A percentile compares a stretch with the other conserved stretches of the same genome.
phyloP scores from a whole-genome alignment of 768 basidiomycete species.

The Lactarius quietus region DNA sequence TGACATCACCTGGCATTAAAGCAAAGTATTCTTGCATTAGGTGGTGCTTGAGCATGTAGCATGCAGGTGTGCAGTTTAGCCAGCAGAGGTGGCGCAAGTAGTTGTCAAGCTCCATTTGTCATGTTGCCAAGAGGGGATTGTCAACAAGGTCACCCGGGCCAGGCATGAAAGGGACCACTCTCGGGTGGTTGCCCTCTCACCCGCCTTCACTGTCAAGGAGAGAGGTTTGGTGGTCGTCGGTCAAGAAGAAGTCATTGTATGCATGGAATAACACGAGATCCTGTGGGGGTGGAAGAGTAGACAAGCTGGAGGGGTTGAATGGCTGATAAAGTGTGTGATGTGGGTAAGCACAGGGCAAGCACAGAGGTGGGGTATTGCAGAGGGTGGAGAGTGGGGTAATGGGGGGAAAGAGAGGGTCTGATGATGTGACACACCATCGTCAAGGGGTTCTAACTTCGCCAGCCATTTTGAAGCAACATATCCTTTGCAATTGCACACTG shows the following conservation, averaged over 20 bases:
- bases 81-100: too few species aligned
- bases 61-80: constrained; percentile 60
- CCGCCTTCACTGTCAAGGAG: constrained; percentile 91
- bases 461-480: constrained; percentile 23
- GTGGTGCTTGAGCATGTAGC: constrained; percentile 75
- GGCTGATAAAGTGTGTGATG: constrained; percentile 89
- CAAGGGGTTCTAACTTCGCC: constrained; percentile 19
- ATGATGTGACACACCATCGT: too few species aligned
- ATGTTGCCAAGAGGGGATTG: too few species aligned
- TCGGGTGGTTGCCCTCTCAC: constrained; percentile 54
- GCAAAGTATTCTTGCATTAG: constrained; percentile 82
- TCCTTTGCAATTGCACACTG: constrained; percentile 32
- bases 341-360: too few species aligned
- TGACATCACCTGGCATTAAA: constrained; percentile 84
- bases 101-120: too few species aligned
- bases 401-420: too few species aligned
- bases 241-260: constrained; percentile 99
- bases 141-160: too few species aligned
- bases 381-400: too few species aligned
- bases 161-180: too few species aligned
- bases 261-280: constrained; percentile 88
- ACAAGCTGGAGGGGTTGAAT: constrained; percentile 57
- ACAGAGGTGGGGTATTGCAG: too few species aligned
- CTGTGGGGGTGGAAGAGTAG: constrained; percentile 57
- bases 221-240: constrained; percentile 89